Percentiles rank a stretch among this genome's conserved stretches.
Evolutionary conservation across 805 yeast genomes (phyloP).

Genomic region (Wickerhamomyces subpelliculosus): DNA sequence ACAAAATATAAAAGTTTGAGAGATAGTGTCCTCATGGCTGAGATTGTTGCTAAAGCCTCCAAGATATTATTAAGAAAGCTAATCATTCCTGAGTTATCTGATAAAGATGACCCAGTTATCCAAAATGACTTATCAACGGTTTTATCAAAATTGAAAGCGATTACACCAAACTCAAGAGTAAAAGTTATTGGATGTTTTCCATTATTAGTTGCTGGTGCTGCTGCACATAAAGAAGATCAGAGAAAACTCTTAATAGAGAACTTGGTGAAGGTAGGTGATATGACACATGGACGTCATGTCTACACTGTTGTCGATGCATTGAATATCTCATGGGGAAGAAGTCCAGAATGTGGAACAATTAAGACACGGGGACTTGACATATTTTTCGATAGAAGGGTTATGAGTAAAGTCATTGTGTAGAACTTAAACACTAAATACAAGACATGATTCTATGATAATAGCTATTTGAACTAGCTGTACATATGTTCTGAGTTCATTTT

Average conservation of each 20-base stretch:
- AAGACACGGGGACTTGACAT: constrained; percentile 11
- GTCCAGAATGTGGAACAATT: constrained; percentile 1
- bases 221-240: constrained; percentile 5
- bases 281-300: constrained; percentile 10
- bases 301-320: constrained; percentile 10
- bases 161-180: constrained; percentile 4
- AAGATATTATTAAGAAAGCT: constrained; percentile 13
- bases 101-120: constrained; percentile 3
- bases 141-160: constrained; percentile 3
- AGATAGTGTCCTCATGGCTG: constrained; percentile 14
- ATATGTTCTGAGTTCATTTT: too few species aligned
- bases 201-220: constrained; percentile 12
- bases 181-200: constrained; percentile 12
- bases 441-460: not conserved
- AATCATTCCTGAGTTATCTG: constrained; percentile 4
- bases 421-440: too few species aligned
- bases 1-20: constrained; percentile 7
- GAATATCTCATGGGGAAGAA: constrained; percentile 13
- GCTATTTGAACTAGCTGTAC: too few species aligned
- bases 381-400: constrained; percentile 4
- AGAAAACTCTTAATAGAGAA: constrained; percentile 6
- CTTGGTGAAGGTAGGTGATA: constrained; percentile 7
- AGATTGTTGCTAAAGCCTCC: constrained; percentile 13
- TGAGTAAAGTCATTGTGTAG: not conserved
- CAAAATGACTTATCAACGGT: constrained; percentile 8